Percentiles rank a stretch among this genome's conserved stretches.
Evolutionary conservation across 306 rosid species (phyloP).

Genomic region (Cucumis cinereus): DNA sequence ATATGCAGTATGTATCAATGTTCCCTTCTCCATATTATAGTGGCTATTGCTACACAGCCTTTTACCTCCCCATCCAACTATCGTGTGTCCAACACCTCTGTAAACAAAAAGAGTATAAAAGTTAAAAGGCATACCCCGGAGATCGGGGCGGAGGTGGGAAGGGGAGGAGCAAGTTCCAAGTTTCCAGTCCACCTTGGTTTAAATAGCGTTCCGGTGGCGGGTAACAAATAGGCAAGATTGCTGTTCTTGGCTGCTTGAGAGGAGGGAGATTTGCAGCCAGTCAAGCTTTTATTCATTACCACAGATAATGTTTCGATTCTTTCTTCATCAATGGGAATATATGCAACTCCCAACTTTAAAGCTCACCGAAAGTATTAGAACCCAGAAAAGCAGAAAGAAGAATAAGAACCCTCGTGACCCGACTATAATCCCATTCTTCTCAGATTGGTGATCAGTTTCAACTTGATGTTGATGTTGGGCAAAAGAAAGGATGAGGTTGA

Average conservation of each 20-base stretch:
- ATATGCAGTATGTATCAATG: constrained; percentile 4
- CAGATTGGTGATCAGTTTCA: constrained; percentile 16
- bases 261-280: not conserved
- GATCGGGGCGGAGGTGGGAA: not conserved
- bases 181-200: not conserved
- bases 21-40: not conserved
- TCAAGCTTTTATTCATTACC: not conserved
- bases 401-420: constrained; percentile 53
- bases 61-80: not conserved
- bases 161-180: too few species aligned
- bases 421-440: constrained; percentile 41
- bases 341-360: constrained; percentile 57
- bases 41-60: not conserved
- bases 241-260: not conserved
- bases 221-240: not conserved
- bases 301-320: not conserved
- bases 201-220: not conserved
- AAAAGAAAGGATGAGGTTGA: constrained; percentile 28
- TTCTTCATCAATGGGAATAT: constrained; percentile 15
- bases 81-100: not conserved
- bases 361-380: constrained; percentile 53
- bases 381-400: constrained; percentile 51
- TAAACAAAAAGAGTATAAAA: not conserved
- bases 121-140: not conserved
- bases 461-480: constrained; percentile 25